phyloP scores from a whole-genome alignment of 2,329 filamentous ascomycete species.

The Raffaelea deltoideospora region DNA sequence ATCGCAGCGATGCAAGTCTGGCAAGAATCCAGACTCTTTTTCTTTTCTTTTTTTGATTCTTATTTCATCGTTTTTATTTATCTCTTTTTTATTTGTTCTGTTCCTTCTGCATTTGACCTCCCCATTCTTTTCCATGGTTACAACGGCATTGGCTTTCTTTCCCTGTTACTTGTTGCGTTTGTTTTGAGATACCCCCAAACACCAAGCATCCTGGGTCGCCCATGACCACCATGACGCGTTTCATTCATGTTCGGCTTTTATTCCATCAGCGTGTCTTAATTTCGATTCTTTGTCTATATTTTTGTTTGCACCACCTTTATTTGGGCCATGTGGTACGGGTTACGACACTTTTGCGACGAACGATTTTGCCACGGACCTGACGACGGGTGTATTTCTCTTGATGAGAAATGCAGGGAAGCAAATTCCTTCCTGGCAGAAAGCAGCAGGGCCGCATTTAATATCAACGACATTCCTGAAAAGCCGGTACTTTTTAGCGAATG shows the following conservation, averaged over 20 bases:
- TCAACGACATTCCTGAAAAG: no score
- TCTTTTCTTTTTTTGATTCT: constrained; percentile 9
- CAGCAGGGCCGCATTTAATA: no score
- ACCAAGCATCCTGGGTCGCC: constrained; percentile 3
- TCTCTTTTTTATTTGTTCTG: constrained; percentile 12
- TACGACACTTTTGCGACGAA: no score
- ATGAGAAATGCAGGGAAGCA: no score
- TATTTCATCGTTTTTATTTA: constrained; percentile 15
- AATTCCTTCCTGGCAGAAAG: no score
- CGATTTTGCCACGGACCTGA: no score
- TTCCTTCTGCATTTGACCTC: no score
- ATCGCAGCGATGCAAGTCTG: constrained; percentile 9
- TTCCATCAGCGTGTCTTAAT: no score
- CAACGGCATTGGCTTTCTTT: constrained; percentile 10
- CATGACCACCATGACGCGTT: constrained; percentile 1
- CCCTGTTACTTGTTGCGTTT: no score
- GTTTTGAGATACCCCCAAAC: constrained; percentile 9
- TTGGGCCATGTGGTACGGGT: no score
- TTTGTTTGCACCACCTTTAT: background rate
- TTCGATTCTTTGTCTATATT: constrained; percentile 10
- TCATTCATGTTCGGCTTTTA: constrained; percentile 6
- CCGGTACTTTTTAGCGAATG: no score
- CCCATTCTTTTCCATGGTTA: constrained; percentile 13
- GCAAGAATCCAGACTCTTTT: constrained; percentile 4
- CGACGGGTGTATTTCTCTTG: no score